phyloP scores from a whole-genome alignment of 2,329 filamentous ascomycete species.

The Cercospora nicotianae region DNA sequence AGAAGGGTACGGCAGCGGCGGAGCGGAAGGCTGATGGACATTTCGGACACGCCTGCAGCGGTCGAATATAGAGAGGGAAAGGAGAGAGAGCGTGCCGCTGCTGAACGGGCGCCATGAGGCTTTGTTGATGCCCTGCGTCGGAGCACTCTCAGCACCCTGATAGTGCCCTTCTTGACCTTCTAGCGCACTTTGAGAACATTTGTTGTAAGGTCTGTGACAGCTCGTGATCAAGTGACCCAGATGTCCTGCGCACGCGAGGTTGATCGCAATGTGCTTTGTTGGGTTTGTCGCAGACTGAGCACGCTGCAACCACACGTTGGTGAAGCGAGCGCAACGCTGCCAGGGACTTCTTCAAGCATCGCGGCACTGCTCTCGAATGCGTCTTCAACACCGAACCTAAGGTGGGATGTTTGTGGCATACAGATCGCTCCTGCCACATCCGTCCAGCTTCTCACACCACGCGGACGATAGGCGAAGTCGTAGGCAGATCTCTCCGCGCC shows the following conservation, averaged over 20 bases:
- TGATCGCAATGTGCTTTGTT: slow-evolving; percentile 1
- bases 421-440: neutral
- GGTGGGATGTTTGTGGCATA: neutral
- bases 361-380: neutral
- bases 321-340: slow-evolving; percentile 3
- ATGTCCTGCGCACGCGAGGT: slow-evolving; percentile 1
- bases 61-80: neutral
- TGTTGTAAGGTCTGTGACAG: neutral
- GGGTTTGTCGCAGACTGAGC: neutral
- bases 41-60: slow-evolving; percentile 1
- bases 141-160: neutral
- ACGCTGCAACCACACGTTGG: neutral
- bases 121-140: slow-evolving; percentile 2
- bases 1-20: neutral
- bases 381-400: neutral
- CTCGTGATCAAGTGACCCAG: slow-evolving; percentile 1
- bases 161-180: neutral
- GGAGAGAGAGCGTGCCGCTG: neutral
- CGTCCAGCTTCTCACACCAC: neutral
- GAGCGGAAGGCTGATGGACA: slow-evolving; percentile 6
- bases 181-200: neutral
- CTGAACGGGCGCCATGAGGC: neutral
- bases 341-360: neutral
- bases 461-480: neutral
- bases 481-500: neutral